A percentile compares a stretch with the other conserved stretches of the same genome.
Evolutionary conservation across 2,329 filamentous ascomycete genomes (phyloP).

Genomic region (Pseudogymnoascus sp.): DNA sequence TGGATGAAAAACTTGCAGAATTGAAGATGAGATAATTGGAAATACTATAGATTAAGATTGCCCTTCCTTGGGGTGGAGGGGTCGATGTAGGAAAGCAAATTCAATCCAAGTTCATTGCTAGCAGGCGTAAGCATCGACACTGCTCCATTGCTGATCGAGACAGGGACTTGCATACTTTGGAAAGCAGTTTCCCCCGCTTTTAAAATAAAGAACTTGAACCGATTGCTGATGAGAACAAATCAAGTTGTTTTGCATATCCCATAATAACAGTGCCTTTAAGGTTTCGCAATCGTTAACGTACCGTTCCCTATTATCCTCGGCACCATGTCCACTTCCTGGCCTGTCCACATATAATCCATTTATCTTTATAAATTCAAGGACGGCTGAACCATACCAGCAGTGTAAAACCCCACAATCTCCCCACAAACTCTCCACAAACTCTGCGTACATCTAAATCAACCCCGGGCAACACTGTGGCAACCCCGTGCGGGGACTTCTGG

Average conservation of each 20-base stretch:
- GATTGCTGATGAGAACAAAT: background rate
- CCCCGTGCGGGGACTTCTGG: background rate
- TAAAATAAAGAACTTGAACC: background rate
- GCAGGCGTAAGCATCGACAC: background rate
- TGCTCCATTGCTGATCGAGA: background rate
- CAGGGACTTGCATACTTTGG: background rate
- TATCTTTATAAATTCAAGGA: background rate
- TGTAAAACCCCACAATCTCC: background rate
- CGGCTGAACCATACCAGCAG: background rate
- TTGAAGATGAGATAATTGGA: background rate
- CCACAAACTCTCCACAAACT: background rate
- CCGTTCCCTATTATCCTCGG: background rate
- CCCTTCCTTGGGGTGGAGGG: background rate
- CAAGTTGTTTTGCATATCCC: background rate
- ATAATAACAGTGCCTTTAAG: background rate
- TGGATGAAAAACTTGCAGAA: constrained; percentile 20
- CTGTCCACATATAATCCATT: background rate
- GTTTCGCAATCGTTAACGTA: background rate
- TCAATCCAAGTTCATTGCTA: background rate
- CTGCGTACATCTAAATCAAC: background rate
- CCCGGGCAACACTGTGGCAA: background rate
- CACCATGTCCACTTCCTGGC: background rate
- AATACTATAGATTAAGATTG: background rate
- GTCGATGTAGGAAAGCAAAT: background rate
- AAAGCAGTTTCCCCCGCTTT: background rate